Conservation (phyloP, 116 monocot genomes). For the Papilionanthe hybrid region DNA sequence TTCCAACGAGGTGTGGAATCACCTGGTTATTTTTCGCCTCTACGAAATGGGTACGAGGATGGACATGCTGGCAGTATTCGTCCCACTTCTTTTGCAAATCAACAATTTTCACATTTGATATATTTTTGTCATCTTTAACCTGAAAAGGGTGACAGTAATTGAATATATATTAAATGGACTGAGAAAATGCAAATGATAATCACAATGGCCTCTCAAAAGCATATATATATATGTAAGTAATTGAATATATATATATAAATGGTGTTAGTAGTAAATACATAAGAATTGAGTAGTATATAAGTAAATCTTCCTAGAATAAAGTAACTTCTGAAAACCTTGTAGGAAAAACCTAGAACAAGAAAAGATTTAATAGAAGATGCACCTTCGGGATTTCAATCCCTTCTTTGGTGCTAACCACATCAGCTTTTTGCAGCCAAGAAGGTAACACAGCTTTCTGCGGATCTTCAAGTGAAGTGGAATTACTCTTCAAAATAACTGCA, state of each 20-base stretch:
- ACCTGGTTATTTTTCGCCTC: slow-evolving; percentile 15
- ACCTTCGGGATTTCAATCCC: slow-evolving; percentile 50
- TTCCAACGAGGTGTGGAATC: slow-evolving; percentile 26
- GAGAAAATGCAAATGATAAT: background rate
- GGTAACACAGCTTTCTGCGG: slow-evolving; percentile 41
- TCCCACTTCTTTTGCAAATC: slow-evolving; percentile 87
- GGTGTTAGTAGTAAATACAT: too few species aligned
- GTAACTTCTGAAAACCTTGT: too few species aligned
- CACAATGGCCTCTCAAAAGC: background rate
- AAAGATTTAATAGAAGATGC: slow-evolving; percentile 14
- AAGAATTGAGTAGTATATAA: too few species aligned
- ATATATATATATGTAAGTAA: too few species aligned
- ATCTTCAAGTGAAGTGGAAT: slow-evolving; percentile 28
- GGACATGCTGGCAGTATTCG: slow-evolving; percentile 43
- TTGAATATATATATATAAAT: too few species aligned
- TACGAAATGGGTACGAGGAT: slow-evolving; percentile 27
- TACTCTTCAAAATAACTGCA: slow-evolving; percentile 33
- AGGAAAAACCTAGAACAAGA: background rate
- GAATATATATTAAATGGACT: background rate
- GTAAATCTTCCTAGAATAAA: too few species aligned
- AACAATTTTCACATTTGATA: slow-evolving; percentile 41
- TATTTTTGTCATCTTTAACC: slow-evolving; percentile 56
- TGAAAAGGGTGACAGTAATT: slow-evolving; percentile 55
- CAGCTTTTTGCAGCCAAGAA: slow-evolving; percentile 40
- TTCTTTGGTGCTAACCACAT: slow-evolving; percentile 14